phyloP scores from a whole-genome alignment of 2,329 filamentous ascomycete species.

The Ilyonectria robusta region DNA sequence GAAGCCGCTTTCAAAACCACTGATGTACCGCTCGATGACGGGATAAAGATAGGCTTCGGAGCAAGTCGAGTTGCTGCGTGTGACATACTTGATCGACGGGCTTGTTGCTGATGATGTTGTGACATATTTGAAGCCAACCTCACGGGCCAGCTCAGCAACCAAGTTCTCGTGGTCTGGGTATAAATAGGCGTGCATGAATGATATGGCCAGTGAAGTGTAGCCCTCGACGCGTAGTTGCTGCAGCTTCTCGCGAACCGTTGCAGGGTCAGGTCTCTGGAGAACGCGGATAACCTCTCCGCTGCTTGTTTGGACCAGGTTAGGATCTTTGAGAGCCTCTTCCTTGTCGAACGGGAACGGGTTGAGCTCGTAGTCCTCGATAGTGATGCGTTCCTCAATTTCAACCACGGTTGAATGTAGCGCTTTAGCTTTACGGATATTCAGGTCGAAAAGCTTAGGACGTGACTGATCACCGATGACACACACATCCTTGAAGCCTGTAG shows the following conservation, averaged over 20 bases:
- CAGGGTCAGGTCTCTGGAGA: slow-evolving; percentile 66
- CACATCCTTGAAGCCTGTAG: slow-evolving; percentile 73
- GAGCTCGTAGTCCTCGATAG: slow-evolving; percentile 80
- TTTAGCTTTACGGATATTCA: slow-evolving; percentile 76
- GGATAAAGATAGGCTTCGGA: slow-evolving; percentile 82
- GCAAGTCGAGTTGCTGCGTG: slow-evolving; percentile 76
- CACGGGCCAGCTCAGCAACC: slow-evolving; percentile 78
- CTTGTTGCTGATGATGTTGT: slow-evolving; percentile 77
- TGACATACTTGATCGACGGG: slow-evolving; percentile 80
- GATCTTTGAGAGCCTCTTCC: slow-evolving; percentile 55
- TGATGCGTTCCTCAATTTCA: slow-evolving; percentile 80
- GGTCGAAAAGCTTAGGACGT: slow-evolving; percentile 79
- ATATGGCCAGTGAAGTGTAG: slow-evolving; percentile 84
- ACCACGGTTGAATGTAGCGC: slow-evolving; percentile 77
- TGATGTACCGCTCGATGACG: slow-evolving; percentile 78
- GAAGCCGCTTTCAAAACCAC: slow-evolving; percentile 76
- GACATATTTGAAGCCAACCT: slow-evolving; percentile 81
- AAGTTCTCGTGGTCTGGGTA: slow-evolving; percentile 85
- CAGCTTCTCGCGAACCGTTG: slow-evolving; percentile 68
- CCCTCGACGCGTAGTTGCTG: slow-evolving; percentile 73
- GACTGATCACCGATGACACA: slow-evolving; percentile 82
- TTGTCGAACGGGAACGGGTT: slow-evolving; percentile 67
- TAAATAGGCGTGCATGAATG: slow-evolving; percentile 89
- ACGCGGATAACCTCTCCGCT: slow-evolving; percentile 78
- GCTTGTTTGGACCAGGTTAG: slow-evolving; percentile 60